Evolutionary conservation across 805 yeast genomes (phyloP), one percentile per base, ranked within the genome.

Genomic region (Limtongozyma cylindracea): DNA sequence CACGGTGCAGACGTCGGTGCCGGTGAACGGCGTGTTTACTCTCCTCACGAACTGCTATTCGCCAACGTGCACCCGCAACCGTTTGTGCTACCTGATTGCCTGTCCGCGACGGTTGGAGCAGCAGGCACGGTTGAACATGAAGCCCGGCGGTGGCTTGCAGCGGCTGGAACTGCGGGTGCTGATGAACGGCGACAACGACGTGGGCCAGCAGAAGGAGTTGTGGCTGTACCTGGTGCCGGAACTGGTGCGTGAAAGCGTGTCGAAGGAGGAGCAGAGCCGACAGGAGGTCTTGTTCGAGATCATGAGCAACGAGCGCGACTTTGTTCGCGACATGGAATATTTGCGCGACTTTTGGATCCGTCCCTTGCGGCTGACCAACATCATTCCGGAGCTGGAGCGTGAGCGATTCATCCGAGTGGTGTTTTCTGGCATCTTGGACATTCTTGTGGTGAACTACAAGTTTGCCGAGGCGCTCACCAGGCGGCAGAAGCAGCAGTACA

Each of bases 31-130:
- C 32, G 92, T 88, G 3, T 88, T 84, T 37, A 84, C 94, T 1
- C 49, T 84, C 19, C 51, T 88, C 29, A 76, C 95, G 0, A 93
- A 82, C 37, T 88, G 98, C 46, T 88, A 88, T 38, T 80, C 95
- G 0, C 93, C 98, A 16, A 88, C 98, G 0, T 88, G 98, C 46
- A 69, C 93, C 4, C 54, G 91, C 23, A 91, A 77, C 35, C 54
- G 63, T 16, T 49, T 84, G 18, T 88, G 98, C 45, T 88, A 88
- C 45, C 74, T 92, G 19, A 82, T 88, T 32, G 91, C 94, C 8
- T 88, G 98, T 47, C 98, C 98, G 10, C 61, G 94, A 32, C 60
- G 96, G 29, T 51, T 88, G 22, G 96, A 84, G 44, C 96, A 88
- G 43, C 96, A 84, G 39, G 92, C 93, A 4, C 56, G 96, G 27